phyloP scores from a whole-genome alignment of 2,329 filamentous ascomycete species.

The Ceratocystis eucalypticola region DNA sequence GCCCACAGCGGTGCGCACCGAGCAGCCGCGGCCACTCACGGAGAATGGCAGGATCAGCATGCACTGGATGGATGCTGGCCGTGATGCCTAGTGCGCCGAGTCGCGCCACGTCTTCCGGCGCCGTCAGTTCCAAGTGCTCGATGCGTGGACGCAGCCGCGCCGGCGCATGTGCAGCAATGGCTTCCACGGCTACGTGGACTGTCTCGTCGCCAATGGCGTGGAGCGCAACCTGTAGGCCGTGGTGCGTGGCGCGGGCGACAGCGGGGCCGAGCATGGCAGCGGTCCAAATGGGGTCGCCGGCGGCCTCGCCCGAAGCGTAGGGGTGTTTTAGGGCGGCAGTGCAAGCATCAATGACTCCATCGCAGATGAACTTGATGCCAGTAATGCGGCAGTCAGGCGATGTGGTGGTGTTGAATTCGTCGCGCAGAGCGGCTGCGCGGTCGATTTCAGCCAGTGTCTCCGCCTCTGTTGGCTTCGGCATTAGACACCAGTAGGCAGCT shows the following conservation, averaged over 20 bases:
- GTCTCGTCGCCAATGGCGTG: constrained; percentile 53
- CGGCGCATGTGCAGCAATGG: constrained; percentile 33
- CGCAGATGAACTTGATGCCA: constrained; percentile 51
- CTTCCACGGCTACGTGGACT: constrained; percentile 43
- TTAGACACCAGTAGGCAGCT: constrained; percentile 45
- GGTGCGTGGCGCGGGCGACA: constrained; percentile 38
- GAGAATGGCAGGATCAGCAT: constrained; percentile 47
- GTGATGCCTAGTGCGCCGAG: constrained; percentile 47
- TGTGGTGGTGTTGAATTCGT: constrained; percentile 26
- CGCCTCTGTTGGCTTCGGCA: constrained; percentile 32
- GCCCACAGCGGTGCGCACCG: constrained; percentile 38
- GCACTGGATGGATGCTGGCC: constrained; percentile 44
- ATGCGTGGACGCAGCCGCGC: constrained; percentile 44
- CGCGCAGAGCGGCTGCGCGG: constrained; percentile 34
- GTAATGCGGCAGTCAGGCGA: constrained; percentile 36
- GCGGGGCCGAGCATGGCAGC: constrained; percentile 38
- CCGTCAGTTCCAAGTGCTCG: constrained; percentile 50
- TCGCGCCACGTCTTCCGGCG: constrained; percentile 39
- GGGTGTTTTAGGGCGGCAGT: constrained; percentile 48
- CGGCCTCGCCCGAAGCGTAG: constrained; percentile 36
- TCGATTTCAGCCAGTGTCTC: constrained; percentile 36
- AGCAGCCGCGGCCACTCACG: constrained; percentile 47
- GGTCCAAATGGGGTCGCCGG: constrained; percentile 41
- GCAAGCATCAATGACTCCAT: constrained; percentile 52
- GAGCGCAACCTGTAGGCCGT: constrained; percentile 46